phyloP scores from a whole-genome alignment of 2,329 filamentous ascomycete species.

The Fusarium decemcellulare region DNA sequence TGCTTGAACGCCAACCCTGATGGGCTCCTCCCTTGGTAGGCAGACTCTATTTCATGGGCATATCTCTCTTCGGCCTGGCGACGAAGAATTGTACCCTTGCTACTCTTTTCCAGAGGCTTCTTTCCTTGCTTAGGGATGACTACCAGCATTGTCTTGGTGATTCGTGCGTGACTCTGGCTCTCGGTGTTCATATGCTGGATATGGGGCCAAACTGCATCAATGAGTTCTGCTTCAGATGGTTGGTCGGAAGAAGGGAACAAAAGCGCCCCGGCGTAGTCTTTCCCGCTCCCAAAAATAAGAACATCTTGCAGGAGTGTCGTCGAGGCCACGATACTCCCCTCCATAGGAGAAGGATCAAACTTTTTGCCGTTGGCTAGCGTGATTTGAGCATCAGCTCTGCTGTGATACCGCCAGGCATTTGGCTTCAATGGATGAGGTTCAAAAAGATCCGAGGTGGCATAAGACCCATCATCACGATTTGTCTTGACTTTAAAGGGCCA shows the following conservation, averaged over 20 bases:
- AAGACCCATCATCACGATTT: constrained; percentile 72
- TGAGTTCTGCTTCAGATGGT: constrained; percentile 52
- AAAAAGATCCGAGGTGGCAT: constrained; percentile 75
- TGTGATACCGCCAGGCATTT: constrained; percentile 74
- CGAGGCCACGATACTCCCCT: constrained; percentile 66
- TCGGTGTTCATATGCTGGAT: constrained; percentile 64
- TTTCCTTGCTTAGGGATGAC: constrained; percentile 52
- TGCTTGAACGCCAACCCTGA: constrained; percentile 28
- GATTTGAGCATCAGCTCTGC: constrained; percentile 72
- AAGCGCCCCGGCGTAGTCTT: constrained; percentile 69
- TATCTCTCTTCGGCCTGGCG: constrained; percentile 66
- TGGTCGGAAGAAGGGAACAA: constrained; percentile 60
- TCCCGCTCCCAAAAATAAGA: constrained; percentile 73
- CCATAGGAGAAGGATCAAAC: constrained; percentile 74
- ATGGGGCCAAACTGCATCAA: constrained; percentile 57
- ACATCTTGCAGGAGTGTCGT: constrained; percentile 63
- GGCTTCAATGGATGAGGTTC: constrained; percentile 64
- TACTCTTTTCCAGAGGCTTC: constrained; percentile 67
- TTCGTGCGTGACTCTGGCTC: constrained; percentile 64
- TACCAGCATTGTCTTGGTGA: constrained; percentile 66
- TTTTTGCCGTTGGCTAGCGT: constrained; percentile 77
- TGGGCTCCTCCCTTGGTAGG: constrained; percentile 54
- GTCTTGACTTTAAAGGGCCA: constrained; percentile 74
- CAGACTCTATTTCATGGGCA: constrained; percentile 58
- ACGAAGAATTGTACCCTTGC: constrained; percentile 73